These are phyloP conservation scores for Phytopythium litorale DNA, from an alignment of 352 stramenopile genomes.

Conservation along the genomic window DNA sequence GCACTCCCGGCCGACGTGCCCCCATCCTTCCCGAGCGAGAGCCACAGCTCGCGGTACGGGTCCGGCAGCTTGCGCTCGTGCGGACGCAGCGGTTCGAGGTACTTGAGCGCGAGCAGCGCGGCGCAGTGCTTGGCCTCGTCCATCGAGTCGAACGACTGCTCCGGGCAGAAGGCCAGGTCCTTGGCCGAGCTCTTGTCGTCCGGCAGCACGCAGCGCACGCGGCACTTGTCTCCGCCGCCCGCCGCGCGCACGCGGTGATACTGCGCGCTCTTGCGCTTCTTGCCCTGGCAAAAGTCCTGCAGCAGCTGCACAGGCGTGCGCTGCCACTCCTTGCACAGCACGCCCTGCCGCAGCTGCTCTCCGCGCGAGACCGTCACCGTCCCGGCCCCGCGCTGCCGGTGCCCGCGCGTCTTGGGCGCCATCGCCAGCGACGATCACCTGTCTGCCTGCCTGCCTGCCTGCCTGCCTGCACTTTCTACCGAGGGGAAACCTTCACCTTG, in stretches of 20 bases:
- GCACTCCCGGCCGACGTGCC: not conserved
- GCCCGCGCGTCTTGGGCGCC: conserved; percentile 33
- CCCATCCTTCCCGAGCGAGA: conserved; percentile 28
- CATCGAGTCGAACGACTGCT: conserved; percentile 70
- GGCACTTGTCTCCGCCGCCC: conserved; percentile 26
- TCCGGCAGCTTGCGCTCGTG: conserved; percentile 96
- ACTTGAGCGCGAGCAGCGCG: conserved; percentile 92
- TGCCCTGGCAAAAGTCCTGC: conserved; percentile 90
- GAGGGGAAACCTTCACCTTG: not conserved
- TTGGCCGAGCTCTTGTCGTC: conserved; percentile 93
- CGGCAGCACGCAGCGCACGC: conserved; percentile 85
- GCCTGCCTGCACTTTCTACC: not conserved
- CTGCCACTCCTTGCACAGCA: conserved; percentile 93
- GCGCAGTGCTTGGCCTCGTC: conserved; percentile 92
- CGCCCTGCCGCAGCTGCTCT: conserved; percentile 77
- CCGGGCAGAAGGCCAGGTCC: conserved; percentile 91
- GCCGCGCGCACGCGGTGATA: conserved; percentile 52
- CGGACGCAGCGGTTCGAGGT: conserved; percentile 91
- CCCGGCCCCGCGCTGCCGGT: conserved; percentile 86
- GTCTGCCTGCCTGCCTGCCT: not conserved
- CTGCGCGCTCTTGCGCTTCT: conserved; percentile 83
- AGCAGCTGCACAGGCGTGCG: conserved; percentile 93
- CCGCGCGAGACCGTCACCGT: conserved; percentile 82
- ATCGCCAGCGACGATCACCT: not conserved
- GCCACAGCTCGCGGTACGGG: conserved; percentile 94